Base-by-base conservation (phyloP, 495 filamentous ascomycete species). In the Trichocladium uniseriatum region DNA sequence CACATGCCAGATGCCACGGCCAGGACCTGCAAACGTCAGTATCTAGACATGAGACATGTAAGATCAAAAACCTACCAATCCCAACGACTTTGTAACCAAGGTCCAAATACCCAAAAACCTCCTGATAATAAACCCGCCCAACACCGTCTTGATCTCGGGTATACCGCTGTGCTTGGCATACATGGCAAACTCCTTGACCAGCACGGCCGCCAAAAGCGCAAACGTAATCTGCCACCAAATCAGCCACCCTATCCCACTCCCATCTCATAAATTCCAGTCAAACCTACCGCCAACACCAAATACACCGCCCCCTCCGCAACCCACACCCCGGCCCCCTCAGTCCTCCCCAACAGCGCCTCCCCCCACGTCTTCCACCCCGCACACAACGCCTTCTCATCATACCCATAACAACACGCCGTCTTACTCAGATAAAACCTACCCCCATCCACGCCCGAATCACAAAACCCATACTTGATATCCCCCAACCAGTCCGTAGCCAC, bases 121-220 rank as follows among this genome's bases (percentile, higher is more conserved):
- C 45, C 83, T 79, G 48, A 98, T 96, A 9, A 98, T 81, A 69
- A 95, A 97, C 18, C 92, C 92, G 13, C 92, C 92, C 49, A 98
- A 71, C 1, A 98, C 80, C 10, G 92, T 97, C 71, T 98, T 98
- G 55, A 98, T 94, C 68, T 98, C 92, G 7, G 92, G 91, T 53
- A 98, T 96, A 60, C 92, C 92, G 63, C 89, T 95, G 56, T 97
- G 94, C 60, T 85, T 89, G 34, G 92, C 92, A 67, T 95, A 88
- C 9, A 84, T 72, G 11, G 90, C 87, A 67, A 88, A 98, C 41
- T 77, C 75, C 55, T 82, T 81, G 16, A 97, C 92, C 35, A 98
- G 66, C 34, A 90, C 54, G 49, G 83, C 85, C 14, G 92, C 91
- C 37, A 76, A 80, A 15, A 79, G 64, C 22, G 92, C 92, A 63